Evolutionary conservation across 805 yeast species (phyloP).

Genomic region (Metschnikowia corniflorae): DNA sequence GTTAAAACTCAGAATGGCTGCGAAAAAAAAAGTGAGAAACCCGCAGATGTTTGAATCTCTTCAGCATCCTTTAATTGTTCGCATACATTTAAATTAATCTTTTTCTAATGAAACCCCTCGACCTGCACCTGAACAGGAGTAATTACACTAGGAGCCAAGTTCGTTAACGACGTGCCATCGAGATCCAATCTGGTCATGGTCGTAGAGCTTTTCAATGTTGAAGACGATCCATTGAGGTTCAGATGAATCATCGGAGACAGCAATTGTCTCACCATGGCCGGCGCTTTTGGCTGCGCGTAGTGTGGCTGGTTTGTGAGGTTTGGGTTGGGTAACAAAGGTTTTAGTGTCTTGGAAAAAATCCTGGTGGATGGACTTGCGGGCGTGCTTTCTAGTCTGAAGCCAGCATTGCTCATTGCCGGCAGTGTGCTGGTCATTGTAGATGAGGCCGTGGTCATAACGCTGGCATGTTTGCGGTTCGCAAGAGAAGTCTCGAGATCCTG

Average conservation of each 20-base stretch:
- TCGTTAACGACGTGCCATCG: constrained; percentile 23
- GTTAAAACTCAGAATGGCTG: too few relatives aligned
- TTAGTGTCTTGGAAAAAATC: constrained; percentile 13
- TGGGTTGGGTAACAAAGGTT: constrained; percentile 19
- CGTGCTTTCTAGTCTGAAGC: constrained; percentile 11
- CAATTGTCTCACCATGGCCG: constrained; percentile 13
- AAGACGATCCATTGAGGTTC: constrained; percentile 20
- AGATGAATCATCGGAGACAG: constrained; percentile 17
- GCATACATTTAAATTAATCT: too few relatives aligned
- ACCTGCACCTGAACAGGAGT: constrained; percentile 39
- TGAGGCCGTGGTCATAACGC: constrained; percentile 19
- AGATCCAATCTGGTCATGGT: constrained; percentile 31
- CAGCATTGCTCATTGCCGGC: not conserved
- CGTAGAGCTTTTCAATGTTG: constrained; percentile 29
- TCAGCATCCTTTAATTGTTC: too few relatives aligned
- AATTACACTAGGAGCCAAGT: constrained; percentile 34
- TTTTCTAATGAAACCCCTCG: constrained; percentile 16
- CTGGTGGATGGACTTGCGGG: constrained; percentile 19
- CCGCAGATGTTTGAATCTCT: too few relatives aligned
- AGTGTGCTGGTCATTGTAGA: constrained; percentile 15
- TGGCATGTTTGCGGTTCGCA: constrained; percentile 15
- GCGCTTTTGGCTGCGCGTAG: constrained; percentile 11
- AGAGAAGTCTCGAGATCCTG: constrained; percentile 16
- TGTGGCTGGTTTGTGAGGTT: constrained; percentile 18
- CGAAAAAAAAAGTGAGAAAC: too few relatives aligned